Evolutionary conservation across 805 yeast species (phyloP), one percentile per base, ranked within the genome.

Genomic region (Saccharomyces kudriavzevii): DNA sequence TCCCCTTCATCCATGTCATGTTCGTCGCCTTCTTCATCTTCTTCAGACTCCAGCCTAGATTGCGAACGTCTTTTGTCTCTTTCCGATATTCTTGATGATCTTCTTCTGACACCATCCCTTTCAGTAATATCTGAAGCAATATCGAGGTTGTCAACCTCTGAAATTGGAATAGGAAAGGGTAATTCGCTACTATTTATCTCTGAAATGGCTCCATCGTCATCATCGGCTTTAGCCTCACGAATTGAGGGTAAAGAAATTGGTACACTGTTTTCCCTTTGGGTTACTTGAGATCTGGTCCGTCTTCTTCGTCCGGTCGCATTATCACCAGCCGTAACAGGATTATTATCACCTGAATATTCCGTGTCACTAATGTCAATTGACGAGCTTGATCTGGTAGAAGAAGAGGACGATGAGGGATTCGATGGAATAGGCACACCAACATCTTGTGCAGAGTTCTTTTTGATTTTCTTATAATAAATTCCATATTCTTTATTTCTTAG

Each of bases 401-500:
- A 48, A 14, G 56, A 25, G 2, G 57, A 50, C 20, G 30, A n/a
- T 10, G 47, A 49, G 0, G 54, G 26, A 11, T n/a, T 20, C 6
- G 46, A 24, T 20, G 49, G 26, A 14, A 47, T 28, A 31, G 28
- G 14, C 4, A 49, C 45, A 5, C 26, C 47, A 28, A 25, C 35
- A 20, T 25, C 43, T 22, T 28, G 45, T 13, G 48, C n/a, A 22
- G 29, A 53, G 31, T 47, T 45, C 25, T 55, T 55, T 49, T 56
- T 64, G 4, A 62, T 58, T 49, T 58, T 61, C 48, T 61, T 59
- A 48, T 66, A 68, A 52, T 63, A 64, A 6, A 58, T 55, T 0
- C 66, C 59, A 48, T 66, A 60, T 45, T 64, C 65, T 49, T 61
- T 62, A 45, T 62, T 60, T 51, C 62, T 63, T 28, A 68, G 52